These are phyloP conservation scores for Zanthoxylum bungeanum DNA, from an alignment of 345 rosid genomes.

Conservation along the genomic window DNA sequence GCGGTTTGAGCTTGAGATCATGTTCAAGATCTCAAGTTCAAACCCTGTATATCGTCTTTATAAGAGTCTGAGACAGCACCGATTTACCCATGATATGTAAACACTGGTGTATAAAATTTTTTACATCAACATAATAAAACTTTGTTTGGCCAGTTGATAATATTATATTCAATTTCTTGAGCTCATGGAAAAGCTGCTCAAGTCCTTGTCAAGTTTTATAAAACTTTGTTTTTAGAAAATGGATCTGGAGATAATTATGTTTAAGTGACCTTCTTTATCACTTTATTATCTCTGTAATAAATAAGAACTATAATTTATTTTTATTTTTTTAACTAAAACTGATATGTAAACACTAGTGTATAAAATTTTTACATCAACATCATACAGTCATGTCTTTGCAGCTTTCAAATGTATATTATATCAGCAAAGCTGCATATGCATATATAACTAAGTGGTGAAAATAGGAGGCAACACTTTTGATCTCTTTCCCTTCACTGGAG, in stretches of 20 bases:
- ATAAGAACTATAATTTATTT: too few species aligned
- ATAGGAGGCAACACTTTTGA: conserved; percentile 64
- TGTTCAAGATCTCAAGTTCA: too few species aligned
- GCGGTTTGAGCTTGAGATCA: too few species aligned
- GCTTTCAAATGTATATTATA: background rate
- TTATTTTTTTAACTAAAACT: too few species aligned
- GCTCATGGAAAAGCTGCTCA: background rate
- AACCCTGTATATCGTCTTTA: too few species aligned
- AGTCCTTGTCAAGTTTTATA: background rate
- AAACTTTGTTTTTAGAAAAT: background rate
- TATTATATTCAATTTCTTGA: background rate
- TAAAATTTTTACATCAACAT: background rate
- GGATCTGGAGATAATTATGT: background rate
- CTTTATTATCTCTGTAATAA: too few species aligned
- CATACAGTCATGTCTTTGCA: background rate
- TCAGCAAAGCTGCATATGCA: background rate
- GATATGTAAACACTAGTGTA: background rate
- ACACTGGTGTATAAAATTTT: background rate
- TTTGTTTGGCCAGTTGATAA: background rate
- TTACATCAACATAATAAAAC: background rate
- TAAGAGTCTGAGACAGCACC: too few species aligned
- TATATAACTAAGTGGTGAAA: conserved; percentile 47
- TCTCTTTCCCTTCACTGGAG: conserved; percentile 67
- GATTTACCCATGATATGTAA: too few species aligned
- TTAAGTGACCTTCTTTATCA: background rate